phyloP scores from a whole-genome alignment of 495 filamentous ascomycete genomes.

The Xeromyces bisporus region DNA sequence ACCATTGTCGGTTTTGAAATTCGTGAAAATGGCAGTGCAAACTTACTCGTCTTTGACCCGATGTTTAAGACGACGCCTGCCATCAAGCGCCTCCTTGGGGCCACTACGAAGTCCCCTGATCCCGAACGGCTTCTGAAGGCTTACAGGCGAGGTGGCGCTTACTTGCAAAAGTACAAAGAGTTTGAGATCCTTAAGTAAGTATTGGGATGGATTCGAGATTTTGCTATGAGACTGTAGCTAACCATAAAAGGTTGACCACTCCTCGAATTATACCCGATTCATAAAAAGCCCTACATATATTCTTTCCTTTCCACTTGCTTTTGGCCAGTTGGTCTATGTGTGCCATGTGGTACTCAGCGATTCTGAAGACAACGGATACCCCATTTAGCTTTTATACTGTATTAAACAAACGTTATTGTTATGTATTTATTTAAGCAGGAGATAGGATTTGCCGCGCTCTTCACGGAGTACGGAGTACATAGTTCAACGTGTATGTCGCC shows the following conservation, averaged over 20 bases:
- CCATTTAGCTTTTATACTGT: too few species aligned
- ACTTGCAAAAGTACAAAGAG: constrained; percentile 49
- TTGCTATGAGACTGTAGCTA: not conserved
- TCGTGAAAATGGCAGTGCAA: constrained; percentile 42
- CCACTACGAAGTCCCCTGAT: constrained; percentile 22
- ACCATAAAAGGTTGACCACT: not conserved
- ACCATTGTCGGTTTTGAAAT: constrained; percentile 80
- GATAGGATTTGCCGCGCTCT: too few species aligned
- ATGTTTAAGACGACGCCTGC: constrained; percentile 55
- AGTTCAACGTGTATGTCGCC: too few species aligned
- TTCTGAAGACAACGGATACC: too few species aligned
- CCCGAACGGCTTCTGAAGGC: constrained; percentile 44
- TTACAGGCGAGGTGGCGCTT: constrained; percentile 50
- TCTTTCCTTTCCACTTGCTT: too few species aligned
- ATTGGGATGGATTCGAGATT: not conserved
- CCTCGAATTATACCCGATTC: too few species aligned
- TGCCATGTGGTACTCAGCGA: too few species aligned
- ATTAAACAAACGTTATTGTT: too few species aligned
- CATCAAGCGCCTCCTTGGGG: constrained; percentile 39
- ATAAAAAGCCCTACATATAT: too few species aligned
- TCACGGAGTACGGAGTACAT: too few species aligned
- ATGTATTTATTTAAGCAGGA: too few species aligned
- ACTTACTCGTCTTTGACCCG: constrained; percentile 80
- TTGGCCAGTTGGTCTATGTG: too few species aligned
- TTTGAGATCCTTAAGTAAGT: constrained; percentile 68